A percentile compares a stretch with the other conserved stretches of the same genome.
phyloP scores from a whole-genome alignment of 2,329 filamentous ascomycete genomes.

The Ascochyta pisi region DNA sequence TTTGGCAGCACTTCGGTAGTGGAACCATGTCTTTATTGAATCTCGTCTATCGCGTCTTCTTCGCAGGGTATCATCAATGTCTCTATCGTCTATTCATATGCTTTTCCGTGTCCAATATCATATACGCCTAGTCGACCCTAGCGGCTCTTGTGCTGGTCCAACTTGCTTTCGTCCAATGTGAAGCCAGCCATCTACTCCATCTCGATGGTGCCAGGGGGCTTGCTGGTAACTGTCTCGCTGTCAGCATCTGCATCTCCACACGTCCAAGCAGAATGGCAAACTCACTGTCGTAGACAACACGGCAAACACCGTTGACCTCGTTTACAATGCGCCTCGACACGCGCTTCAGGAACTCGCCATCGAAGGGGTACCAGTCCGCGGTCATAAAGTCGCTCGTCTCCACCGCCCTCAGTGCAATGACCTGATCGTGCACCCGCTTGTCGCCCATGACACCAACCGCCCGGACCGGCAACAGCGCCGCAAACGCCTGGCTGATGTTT shows the following conservation, averaged over 20 bases:
- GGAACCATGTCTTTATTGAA: constrained; percentile 10
- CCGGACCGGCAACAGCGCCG: constrained; percentile 69
- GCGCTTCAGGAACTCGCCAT: constrained; percentile 68
- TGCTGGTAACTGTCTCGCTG: constrained; percentile 61
- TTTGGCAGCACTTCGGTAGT: constrained; percentile 34
- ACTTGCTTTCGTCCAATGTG: too few species aligned
- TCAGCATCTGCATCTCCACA: constrained; percentile 21
- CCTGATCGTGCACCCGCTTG: constrained; percentile 69
- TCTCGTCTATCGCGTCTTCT: constrained; percentile 18
- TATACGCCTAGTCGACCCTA: constrained; percentile 5
- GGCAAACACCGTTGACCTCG: constrained; percentile 74
- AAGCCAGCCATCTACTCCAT: constrained; percentile 64
- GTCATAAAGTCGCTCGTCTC: constrained; percentile 76
- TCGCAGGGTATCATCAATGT: constrained; percentile 37
- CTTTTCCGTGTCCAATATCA: constrained; percentile 12
- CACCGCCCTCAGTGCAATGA: constrained; percentile 68
- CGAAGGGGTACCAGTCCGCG: constrained; percentile 72
- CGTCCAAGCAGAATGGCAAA: constrained; percentile 25
- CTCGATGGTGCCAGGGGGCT: constrained; percentile 76
- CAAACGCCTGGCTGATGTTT: constrained; percentile 73
- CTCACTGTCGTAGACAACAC: constrained; percentile 73
- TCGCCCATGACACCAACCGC: constrained; percentile 75
- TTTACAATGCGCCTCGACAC: constrained; percentile 75
- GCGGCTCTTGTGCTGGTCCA: neutral
- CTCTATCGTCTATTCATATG: constrained; percentile 30